A percentile compares a stretch with the other conserved stretches of the same genome.
Conservation (phyloP, 805 yeast genomes). For the Saccharomycopsis sp. region DNA sequence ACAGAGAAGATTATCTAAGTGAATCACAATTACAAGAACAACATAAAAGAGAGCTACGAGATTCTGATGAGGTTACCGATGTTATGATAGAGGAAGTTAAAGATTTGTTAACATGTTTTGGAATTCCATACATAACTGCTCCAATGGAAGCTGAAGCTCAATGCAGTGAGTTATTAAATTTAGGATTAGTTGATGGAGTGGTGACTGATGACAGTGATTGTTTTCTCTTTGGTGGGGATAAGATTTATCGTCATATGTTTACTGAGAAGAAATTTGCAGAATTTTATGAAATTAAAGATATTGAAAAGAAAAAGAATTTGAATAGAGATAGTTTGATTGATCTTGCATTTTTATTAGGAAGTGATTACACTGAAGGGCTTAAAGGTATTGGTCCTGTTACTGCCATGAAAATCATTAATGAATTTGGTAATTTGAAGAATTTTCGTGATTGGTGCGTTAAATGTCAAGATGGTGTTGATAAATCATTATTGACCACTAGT, state of each 20-base stretch:
- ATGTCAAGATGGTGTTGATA: constrained; percentile 27
- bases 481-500: constrained; percentile 39
- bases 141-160: constrained; percentile 99
- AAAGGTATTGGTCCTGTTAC: constrained; percentile 91
- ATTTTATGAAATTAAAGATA: constrained; percentile 51
- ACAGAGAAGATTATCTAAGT: constrained; percentile 18
- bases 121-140: constrained; percentile 89
- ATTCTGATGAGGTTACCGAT: constrained; percentile 82
- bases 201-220: constrained; percentile 97
- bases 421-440: constrained; percentile 42
- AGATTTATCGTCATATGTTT: constrained; percentile 85
- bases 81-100: constrained; percentile 87
- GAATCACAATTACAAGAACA: constrained; percentile 47
- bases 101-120: constrained; percentile 76
- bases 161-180: constrained; percentile 67
- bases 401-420: constrained; percentile 83
- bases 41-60: constrained; percentile 61
- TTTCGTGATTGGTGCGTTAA: constrained; percentile 30
- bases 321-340: constrained; percentile 57
- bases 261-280: constrained; percentile 90
- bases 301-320: constrained; percentile 57
- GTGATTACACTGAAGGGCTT: constrained; percentile 91
- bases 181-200: constrained; percentile 83
- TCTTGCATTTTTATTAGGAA: constrained; percentile 76
- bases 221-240: constrained; percentile 81